Evolutionary conservation across 1,284 basidiomycete genomes (phyloP).

Genomic region (Gastroboletus turbinatus): DNA sequence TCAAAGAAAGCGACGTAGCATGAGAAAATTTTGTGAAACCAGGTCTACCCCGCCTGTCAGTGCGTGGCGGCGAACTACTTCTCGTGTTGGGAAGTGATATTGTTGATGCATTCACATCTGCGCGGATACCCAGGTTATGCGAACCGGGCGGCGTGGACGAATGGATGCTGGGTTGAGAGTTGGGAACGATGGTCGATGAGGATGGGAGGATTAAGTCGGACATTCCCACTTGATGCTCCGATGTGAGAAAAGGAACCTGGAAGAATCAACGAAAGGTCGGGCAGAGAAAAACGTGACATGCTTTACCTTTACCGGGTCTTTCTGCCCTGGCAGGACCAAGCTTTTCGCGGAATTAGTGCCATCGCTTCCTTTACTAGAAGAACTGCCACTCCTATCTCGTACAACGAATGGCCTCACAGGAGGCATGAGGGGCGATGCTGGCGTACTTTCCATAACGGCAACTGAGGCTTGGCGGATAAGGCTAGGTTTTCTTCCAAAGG

Average conservation of each 20-base stretch:
- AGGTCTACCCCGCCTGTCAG: conserved; percentile 28
- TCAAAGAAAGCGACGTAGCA: conserved; percentile 31
- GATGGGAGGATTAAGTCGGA: conserved; percentile 77
- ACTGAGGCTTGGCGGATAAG: conserved; percentile 48
- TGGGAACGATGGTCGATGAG: conserved; percentile 56
- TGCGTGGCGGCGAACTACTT: conserved; percentile 40
- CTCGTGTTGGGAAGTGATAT: conserved; percentile 42
- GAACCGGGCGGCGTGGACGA: conserved; percentile 43
- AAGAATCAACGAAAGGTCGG: conserved; percentile 1
- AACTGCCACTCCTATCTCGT: conserved; percentile 50
- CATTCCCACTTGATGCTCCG: conserved; percentile 68
- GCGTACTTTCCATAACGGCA: conserved; percentile 42
- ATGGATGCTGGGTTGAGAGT: conserved; percentile 42
- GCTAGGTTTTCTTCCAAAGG: conserved; percentile 38
- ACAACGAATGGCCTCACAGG: conserved; percentile 46
- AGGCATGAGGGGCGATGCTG: conserved; percentile 36
- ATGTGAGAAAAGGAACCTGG: conserved; percentile 64
- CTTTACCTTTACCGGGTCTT: conserved; percentile 69
- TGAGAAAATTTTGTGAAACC: conserved; percentile 28
- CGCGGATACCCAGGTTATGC: conserved; percentile 30
- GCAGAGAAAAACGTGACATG: not conserved
- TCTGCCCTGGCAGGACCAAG: conserved; percentile 56
- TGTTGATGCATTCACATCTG: conserved; percentile 31
- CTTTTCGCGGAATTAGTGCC: conserved; percentile 29
- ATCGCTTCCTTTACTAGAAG: conserved; percentile 40